phyloP scores from a whole-genome alignment of 495 filamentous ascomycete species.

The Penicillium ochrochloron region DNA sequence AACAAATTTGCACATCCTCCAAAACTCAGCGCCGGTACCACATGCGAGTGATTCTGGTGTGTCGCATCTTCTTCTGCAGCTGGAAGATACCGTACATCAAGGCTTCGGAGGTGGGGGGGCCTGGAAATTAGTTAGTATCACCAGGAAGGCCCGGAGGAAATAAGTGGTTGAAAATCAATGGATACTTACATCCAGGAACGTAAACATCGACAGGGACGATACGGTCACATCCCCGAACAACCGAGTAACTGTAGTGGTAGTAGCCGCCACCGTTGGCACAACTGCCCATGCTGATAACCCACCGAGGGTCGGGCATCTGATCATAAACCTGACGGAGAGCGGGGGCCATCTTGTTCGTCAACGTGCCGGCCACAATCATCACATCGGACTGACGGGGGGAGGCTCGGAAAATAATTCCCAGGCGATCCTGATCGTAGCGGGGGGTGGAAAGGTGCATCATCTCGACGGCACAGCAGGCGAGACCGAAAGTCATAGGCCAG shows the following conservation, averaged over 20 bases:
- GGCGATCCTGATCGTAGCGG: constrained; percentile 92
- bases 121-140: constrained; percentile 35
- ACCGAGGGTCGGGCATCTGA: constrained; percentile 96
- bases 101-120: constrained; percentile 86
- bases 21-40: constrained; percentile 51
- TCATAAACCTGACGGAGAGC: constrained; percentile 95
- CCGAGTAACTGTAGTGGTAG: constrained; percentile 95
- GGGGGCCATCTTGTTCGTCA: constrained; percentile 98
- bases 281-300: constrained; percentile 93
- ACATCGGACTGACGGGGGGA: constrained; percentile 95
- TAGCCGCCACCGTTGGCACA: constrained; percentile 97
- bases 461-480: constrained; percentile 95
- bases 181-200: constrained; percentile 78
- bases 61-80: constrained; percentile 90
- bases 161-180: neutral
- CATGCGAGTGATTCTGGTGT: constrained; percentile 65
- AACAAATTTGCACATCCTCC: constrained; percentile 4
- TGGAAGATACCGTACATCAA: constrained; percentile 95
- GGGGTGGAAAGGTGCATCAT: constrained; percentile 99
- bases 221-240: constrained; percentile 88
- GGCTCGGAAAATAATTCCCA: constrained; percentile 97
- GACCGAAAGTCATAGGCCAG: constrained; percentile 98
- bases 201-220: constrained; percentile 97
- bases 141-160: neutral
- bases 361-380: constrained; percentile 95